phyloP scores from a whole-genome alignment of 2,329 filamentous ascomycete genomes.

The Pseudogymnoascus sp. region DNA sequence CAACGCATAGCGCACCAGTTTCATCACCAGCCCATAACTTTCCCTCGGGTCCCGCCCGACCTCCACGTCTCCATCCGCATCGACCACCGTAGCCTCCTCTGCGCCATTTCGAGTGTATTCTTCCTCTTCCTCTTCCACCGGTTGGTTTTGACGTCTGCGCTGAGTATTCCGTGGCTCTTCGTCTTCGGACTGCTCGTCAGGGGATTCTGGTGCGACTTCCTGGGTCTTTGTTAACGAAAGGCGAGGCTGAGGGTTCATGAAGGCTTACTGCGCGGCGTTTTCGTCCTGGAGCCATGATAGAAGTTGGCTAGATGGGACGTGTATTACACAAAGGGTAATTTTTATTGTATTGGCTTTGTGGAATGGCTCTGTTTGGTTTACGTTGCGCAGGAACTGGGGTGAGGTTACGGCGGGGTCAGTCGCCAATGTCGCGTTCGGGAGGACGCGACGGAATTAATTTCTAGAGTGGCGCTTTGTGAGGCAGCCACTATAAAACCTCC shows the following conservation, averaged over 20 bases:
- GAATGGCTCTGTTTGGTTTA: neutral
- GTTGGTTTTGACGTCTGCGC: slow-evolving; percentile 14
- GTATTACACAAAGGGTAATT: neutral
- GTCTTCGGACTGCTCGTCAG: slow-evolving; percentile 21
- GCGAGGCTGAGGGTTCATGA: neutral
- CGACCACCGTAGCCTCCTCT: slow-evolving; percentile 15
- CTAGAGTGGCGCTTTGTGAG: neutral
- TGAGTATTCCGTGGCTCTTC: slow-evolving; percentile 19
- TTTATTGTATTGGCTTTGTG: neutral
- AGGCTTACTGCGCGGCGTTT: slow-evolving; percentile 20
- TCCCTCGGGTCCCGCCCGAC: slow-evolving; percentile 26
- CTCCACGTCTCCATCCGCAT: slow-evolving; percentile 21
- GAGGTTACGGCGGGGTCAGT: neutral
- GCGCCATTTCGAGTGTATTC: slow-evolving; percentile 19
- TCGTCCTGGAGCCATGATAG: slow-evolving; percentile 20
- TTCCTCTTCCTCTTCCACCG: slow-evolving; percentile 20
- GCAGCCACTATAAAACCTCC: neutral
- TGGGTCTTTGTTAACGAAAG: slow-evolving; percentile 10
- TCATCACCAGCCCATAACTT: slow-evolving; percentile 44
- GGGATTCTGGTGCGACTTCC: slow-evolving; percentile 18
- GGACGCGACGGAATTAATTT: neutral
- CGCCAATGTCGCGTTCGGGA: neutral
- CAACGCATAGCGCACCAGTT: slow-evolving; percentile 59
- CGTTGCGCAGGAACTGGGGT: neutral
- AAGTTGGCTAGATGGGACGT: neutral